Evolutionary conservation across 768 basidiomycete genomes (phyloP), one percentile per base, ranked within the genome.

Genomic region (Lyophyllum decastes): DNA sequence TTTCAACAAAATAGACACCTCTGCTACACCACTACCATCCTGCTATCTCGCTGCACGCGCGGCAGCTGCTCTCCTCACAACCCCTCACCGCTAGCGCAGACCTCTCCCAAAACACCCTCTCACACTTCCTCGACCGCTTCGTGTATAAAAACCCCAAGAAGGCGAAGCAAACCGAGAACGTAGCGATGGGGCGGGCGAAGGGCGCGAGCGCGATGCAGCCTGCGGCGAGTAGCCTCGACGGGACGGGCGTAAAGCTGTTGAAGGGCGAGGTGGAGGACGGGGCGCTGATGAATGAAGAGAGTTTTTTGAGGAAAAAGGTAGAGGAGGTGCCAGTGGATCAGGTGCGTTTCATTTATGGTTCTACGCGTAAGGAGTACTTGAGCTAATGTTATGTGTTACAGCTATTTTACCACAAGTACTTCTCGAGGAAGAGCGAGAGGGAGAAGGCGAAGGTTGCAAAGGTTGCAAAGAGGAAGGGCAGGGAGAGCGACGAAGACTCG

Each of bases 171-270:
- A 70, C 65, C 33, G 73, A 68, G 7, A 69, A 72, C 24, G 72
- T 66, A 44, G 66, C 57, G 21, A 48, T 60, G 12, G 67, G 52
- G 46, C 80, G 77, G 55, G 75, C 82, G 8, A 89, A 87, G 67
- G 95, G 95, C n/a, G 79, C 85, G 0, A 92, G 89, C 60, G 90
- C 92, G 54, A 98, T 98, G 97, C 96, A 99, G 74, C 94, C 94
- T n/a, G 86, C 88, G 1, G 89, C 90, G 6, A 82, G 81, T 48
- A 80, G 78, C 1, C 63, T 82, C n/a, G 88, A 88, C 56, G 77
- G 81, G 12, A 74, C 75, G 2, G 85, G 90, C 2, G 86, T 93
- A 40, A 92, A 89, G 73, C 80, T 94, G 41, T 68, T 85, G 45
- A 85, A 82, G 65, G 86, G 87, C 2, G 84, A 88, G 55, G 75